Conservation (phyloP, 2,329 filamentous ascomycete genomes). For the Tricladium varicosporioides region DNA sequence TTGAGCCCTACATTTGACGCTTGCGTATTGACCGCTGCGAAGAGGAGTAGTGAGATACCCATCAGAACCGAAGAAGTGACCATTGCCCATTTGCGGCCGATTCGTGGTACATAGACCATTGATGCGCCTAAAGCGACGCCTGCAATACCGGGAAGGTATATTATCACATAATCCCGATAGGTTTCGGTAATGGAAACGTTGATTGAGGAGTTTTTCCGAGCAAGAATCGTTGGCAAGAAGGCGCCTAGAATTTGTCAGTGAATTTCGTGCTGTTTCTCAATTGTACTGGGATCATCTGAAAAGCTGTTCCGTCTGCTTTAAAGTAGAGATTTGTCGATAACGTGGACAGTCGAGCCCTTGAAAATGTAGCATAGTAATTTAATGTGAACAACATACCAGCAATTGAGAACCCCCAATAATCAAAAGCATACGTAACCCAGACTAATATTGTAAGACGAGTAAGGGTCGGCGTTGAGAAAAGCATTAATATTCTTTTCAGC, state of each 20-base stretch:
- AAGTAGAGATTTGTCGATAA: too few species aligned
- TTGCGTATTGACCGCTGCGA: conserved; percentile 27
- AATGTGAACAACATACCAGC: conserved; percentile 38
- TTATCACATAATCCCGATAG: conserved; percentile 37
- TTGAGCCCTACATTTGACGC: conserved; percentile 31
- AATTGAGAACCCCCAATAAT: conserved; percentile 45
- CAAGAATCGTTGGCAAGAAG: conserved; percentile 37
- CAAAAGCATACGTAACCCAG: conserved; percentile 50
- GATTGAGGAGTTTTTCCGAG: conserved; percentile 28
- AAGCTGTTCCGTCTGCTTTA: too few species aligned
- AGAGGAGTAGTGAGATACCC: conserved; percentile 29
- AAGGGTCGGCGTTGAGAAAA: conserved; percentile 43
- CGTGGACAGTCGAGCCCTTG: too few species aligned
- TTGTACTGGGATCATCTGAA: too few species aligned
- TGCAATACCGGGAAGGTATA: conserved; percentile 36
- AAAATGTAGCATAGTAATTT: conserved; percentile 10
- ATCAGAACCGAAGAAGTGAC: conserved; percentile 29
- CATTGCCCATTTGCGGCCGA: conserved; percentile 32
- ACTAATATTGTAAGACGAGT: conserved; percentile 45
- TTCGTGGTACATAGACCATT: conserved; percentile 17
- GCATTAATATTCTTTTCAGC: conserved; percentile 41
- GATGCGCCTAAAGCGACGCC: conserved; percentile 28
- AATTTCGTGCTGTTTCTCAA: neutral
- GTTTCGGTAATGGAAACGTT: conserved; percentile 29
- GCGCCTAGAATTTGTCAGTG: conserved; percentile 34